These are phyloP conservation scores for Cryptosporidium muris DNA, from an alignment of 169 alveolate species.

Conservation along the genomic window DNA sequence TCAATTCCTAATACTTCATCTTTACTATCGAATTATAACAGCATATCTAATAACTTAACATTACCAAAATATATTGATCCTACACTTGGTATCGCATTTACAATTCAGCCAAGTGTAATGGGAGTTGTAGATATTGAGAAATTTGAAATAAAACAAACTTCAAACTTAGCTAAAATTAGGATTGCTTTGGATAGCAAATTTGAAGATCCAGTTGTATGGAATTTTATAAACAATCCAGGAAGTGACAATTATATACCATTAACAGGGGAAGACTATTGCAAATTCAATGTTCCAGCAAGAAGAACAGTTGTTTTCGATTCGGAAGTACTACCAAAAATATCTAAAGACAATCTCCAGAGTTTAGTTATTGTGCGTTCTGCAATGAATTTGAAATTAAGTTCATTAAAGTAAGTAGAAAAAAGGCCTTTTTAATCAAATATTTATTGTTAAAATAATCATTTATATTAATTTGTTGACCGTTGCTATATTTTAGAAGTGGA, in stretches of 20 bases:
- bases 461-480: neutral
- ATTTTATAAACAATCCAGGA: neutral
- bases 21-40: neutral
- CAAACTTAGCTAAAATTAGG: slow-evolving; percentile 2
- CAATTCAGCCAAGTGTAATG: slow-evolving; percentile 23
- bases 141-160: neutral
- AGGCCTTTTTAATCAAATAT: neutral
- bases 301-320: slow-evolving; percentile 61
- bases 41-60: neutral
- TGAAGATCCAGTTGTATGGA: slow-evolving; percentile 12
- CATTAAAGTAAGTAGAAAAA: slow-evolving; percentile 29
- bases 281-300: slow-evolving; percentile 43
- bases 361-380: slow-evolving; percentile 39
- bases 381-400: slow-evolving; percentile 13
- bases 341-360: slow-evolving; percentile 10
- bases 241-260: neutral
- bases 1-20: too few relatives aligned
- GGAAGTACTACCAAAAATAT: slow-evolving; percentile 27
- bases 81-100: neutral
- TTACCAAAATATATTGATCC: slow-evolving; percentile 50
- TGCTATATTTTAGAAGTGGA: slow-evolving; percentile 36
- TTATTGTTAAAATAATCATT: neutral
- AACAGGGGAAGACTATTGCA: slow-evolving; percentile 13
- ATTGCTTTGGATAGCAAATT: slow-evolving; percentile 28
- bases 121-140: slow-evolving; percentile 52